These are phyloP conservation scores for Acacia concinna DNA, from an alignment of 331 rosid genomes.

Conservation along the genomic window DNA sequence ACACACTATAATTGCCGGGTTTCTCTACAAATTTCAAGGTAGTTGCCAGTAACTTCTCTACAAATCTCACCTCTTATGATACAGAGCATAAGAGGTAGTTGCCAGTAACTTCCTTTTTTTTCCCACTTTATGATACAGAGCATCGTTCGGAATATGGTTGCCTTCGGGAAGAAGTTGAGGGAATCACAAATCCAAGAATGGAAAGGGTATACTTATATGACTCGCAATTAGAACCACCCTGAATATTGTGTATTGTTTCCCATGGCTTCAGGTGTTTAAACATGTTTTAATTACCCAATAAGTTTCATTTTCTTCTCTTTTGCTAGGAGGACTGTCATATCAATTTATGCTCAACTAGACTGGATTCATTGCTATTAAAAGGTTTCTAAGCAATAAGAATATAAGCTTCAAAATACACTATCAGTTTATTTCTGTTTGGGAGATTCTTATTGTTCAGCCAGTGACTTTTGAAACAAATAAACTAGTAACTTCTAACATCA, in stretches of 20 bases:
- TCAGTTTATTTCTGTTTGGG: neutral
- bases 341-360: neutral
- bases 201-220: slow-evolving; percentile 67
- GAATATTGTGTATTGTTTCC: neutral
- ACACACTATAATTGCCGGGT: slow-evolving; percentile 26
- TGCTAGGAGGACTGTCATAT: neutral
- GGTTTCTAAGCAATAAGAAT: neutral
- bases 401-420: neutral
- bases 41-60: neutral
- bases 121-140: slow-evolving; percentile 23
- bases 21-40: slow-evolving; percentile 26
- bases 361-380: neutral
- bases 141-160: slow-evolving; percentile 59
- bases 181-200: slow-evolving; percentile 84
- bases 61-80: neutral
- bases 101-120: neutral
- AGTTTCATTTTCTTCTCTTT: neutral
- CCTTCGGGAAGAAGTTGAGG: slow-evolving; percentile 84
- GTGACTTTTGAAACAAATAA: neutral
- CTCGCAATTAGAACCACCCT: neutral
- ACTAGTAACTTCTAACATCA: neutral
- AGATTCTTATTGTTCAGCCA: neutral
- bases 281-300: neutral
- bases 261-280: neutral
- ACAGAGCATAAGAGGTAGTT: slow-evolving; percentile 25